Evolutionary conservation across 2,329 filamentous ascomycete genomes (phyloP).

Genomic region (Alternaria novae-zelandiae): DNA sequence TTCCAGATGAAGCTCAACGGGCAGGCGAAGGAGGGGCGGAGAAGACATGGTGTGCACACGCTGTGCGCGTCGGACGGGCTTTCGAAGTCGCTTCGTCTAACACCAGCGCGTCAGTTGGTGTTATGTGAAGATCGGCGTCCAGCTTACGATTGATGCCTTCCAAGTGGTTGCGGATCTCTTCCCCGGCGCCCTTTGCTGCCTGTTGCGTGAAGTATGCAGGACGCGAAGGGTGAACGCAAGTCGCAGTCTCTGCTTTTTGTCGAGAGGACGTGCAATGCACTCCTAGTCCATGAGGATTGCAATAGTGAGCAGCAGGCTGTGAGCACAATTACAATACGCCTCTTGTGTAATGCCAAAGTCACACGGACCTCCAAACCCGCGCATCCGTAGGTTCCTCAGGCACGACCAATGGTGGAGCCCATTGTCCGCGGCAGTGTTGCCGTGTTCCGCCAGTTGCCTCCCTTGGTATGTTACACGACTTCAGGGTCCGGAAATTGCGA

Average conservation of each 20-base stretch:
- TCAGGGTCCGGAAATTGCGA: neutral
- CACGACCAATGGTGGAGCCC: conserved; percentile 6
- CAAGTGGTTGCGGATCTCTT: neutral
- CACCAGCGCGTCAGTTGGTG: neutral
- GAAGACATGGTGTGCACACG: conserved; percentile 13
- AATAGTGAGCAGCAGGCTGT: conserved; percentile 2
- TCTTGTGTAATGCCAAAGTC: conserved; percentile 9
- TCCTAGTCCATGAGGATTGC: neutral
- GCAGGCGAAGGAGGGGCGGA: conserved; percentile 28
- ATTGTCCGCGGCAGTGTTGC: conserved; percentile 10
- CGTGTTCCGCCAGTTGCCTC: conserved; percentile 18
- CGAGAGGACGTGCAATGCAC: neutral
- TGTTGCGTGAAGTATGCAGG: neutral
- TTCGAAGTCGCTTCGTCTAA: neutral
- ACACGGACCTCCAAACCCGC: conserved; percentile 14
- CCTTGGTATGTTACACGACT: conserved; percentile 3
- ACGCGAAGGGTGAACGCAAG: neutral
- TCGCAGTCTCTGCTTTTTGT: neutral
- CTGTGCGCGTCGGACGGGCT: neutral
- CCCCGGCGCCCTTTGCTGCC: neutral
- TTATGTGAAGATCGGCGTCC: neutral
- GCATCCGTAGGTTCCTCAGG: conserved; percentile 1
- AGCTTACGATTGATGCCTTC: conserved; percentile 3
- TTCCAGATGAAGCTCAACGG: conserved; percentile 32
- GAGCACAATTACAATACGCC: neutral